A percentile compares a stretch with the other conserved stretches of the same genome.
Conservation (phyloP, 2,329 filamentous ascomycete species). For the Phialophora macrospora region DNA sequence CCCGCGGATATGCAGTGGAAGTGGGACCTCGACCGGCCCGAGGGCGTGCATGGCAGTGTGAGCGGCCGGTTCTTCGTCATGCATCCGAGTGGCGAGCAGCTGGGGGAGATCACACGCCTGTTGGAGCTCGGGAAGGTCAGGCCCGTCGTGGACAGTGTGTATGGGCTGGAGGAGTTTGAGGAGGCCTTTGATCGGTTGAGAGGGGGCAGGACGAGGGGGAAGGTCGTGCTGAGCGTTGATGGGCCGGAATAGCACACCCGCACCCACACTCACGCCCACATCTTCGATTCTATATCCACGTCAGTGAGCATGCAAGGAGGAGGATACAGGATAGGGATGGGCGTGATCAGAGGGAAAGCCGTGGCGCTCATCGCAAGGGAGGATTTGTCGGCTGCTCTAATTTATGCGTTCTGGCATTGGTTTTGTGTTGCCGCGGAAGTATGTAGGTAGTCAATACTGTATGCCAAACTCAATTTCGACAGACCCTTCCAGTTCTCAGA, state of each 20-base stretch:
- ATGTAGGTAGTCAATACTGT: not conserved
- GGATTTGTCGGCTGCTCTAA: not conserved
- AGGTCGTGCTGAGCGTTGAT: conserved; percentile 47
- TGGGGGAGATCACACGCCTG: conserved; percentile 45
- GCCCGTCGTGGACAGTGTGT: conserved; percentile 51
- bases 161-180: conserved; percentile 48
- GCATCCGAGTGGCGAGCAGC: conserved; percentile 45
- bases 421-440: not conserved
- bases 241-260: conserved; percentile 6
- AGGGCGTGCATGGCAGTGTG: conserved; percentile 40
- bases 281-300: not conserved
- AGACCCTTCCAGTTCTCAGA: not conserved
- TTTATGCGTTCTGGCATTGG: no score
- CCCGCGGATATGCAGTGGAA: conserved; percentile 45
- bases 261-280: not conserved
- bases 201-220: conserved; percentile 50
- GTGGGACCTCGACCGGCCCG: conserved; percentile 36
- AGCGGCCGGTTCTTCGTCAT: conserved; percentile 52
- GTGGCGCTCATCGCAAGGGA: no score
- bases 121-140: conserved; percentile 48
- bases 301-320: not conserved
- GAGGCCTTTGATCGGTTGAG: conserved; percentile 49
- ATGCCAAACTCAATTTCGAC: not conserved
- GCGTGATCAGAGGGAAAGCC: not conserved
- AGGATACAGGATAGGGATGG: not conserved